Conservation (phyloP, 257 asterid genomes). For the Dorcoceras hygrometricum region DNA sequence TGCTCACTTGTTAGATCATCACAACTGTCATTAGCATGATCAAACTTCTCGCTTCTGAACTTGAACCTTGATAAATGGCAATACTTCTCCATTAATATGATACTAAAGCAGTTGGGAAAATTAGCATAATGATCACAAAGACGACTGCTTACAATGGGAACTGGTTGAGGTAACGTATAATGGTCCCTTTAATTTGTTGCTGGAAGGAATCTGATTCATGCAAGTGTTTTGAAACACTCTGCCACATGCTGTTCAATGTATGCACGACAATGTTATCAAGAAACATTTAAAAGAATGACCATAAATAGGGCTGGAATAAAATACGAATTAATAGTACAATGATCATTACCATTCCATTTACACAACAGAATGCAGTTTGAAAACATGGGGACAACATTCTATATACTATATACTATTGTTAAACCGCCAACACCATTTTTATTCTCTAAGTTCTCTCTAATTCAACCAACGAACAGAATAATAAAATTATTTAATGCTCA, state of each 20-base stretch:
- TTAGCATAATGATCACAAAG: slow-evolving; percentile 1
- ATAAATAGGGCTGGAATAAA: background rate
- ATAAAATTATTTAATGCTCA: too few species aligned
- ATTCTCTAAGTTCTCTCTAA: too few species aligned
- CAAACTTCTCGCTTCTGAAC: slow-evolving; percentile 32
- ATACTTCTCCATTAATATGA: slow-evolving; percentile 24
- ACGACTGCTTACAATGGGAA: slow-evolving; percentile 53
- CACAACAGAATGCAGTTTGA: background rate
- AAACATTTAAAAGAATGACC: background rate
- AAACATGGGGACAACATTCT: background rate
- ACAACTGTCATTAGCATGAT: slow-evolving; percentile 33
- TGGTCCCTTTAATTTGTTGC: slow-evolving; percentile 34
- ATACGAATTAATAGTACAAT: background rate
- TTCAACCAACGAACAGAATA: too few species aligned
- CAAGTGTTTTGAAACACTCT: slow-evolving; percentile 34
- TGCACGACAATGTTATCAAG: slow-evolving; percentile 21
- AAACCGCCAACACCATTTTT: too few species aligned
- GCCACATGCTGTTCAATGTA: slow-evolving; percentile 46
- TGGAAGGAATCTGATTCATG: slow-evolving; percentile 35
- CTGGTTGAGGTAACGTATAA: slow-evolving; percentile 45
- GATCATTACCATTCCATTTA: background rate
- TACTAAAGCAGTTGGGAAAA: slow-evolving; percentile 6
- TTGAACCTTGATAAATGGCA: slow-evolving; percentile 42
- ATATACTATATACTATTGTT: too few species aligned
- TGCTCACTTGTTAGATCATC: slow-evolving; percentile 46